phyloP scores from a whole-genome alignment of 2,329 filamentous ascomycete species.

The Aspergillus latus region DNA sequence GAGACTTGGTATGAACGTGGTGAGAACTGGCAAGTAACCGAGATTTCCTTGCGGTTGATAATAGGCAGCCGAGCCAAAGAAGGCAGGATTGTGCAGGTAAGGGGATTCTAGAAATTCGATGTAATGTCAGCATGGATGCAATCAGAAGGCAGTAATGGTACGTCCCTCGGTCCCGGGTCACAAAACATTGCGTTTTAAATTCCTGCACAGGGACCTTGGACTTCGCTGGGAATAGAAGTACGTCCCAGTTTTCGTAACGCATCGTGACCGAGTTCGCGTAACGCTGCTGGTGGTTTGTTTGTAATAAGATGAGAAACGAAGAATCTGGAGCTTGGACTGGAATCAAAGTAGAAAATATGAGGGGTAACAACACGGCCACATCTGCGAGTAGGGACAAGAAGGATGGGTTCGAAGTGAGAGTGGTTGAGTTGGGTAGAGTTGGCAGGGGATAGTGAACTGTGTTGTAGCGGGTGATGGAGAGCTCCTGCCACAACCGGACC shows the following conservation, averaged over 20 bases:
- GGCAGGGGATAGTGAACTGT: neutral
- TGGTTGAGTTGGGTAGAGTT: neutral
- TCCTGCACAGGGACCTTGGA: conserved; percentile 73
- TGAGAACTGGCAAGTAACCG: conserved; percentile 62
- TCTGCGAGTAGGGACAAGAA: conserved; percentile 2
- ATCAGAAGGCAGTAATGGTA: conserved; percentile 10
- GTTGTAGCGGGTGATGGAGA: neutral
- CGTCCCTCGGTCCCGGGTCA: conserved; percentile 54
- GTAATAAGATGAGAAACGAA: conserved; percentile 34
- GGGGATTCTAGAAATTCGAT: conserved; percentile 50
- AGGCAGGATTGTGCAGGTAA: conserved; percentile 48
- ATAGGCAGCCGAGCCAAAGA: conserved; percentile 34
- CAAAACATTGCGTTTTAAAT: conserved; percentile 76
- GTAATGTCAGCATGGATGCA: neutral
- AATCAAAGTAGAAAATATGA: conserved; percentile 22
- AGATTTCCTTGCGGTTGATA: conserved; percentile 27
- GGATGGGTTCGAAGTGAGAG: neutral
- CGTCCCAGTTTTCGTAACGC: conserved; percentile 85
- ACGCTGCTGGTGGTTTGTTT: conserved; percentile 25
- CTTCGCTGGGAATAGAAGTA: conserved; percentile 72
- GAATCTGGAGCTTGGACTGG: conserved; percentile 14
- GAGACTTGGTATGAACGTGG: conserved; percentile 69
- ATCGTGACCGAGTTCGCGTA: conserved; percentile 50
- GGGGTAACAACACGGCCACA: conserved; percentile 18
- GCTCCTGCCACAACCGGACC: conserved; percentile 9